These are phyloP conservation scores for Cylindrotheca fusiformis DNA, from an alignment of 108 stramenopile species.

Conservation along the genomic window DNA sequence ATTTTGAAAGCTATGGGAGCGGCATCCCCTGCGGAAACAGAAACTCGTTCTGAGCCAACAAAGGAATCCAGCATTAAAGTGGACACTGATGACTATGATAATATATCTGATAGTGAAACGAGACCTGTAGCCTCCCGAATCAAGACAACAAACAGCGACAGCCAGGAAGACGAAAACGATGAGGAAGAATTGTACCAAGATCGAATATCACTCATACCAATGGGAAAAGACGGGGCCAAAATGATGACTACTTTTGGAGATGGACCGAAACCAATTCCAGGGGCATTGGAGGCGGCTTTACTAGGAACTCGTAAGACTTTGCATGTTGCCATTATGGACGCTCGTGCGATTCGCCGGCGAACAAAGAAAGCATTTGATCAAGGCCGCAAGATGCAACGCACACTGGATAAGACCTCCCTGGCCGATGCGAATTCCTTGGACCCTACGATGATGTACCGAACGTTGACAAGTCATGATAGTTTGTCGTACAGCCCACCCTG, in stretches of 20 bases:
- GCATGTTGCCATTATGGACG: conserved; percentile 72
- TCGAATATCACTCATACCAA: conserved; percentile 42
- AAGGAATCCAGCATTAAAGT: conserved; percentile 22
- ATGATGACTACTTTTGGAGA: conserved; percentile 86
- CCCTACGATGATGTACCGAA: conserved; percentile 51
- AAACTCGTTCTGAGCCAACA: conserved; percentile 25
- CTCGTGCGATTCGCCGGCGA: conserved; percentile 59
- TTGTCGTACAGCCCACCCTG: conserved; percentile 41
- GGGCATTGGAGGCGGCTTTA: conserved; percentile 48
- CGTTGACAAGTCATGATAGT: conserved; percentile 36
- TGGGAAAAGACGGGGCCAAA: conserved; percentile 63
- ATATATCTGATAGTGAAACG: background rate
- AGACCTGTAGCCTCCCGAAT: background rate
- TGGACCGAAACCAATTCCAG: conserved; percentile 53
- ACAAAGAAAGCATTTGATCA: conserved; percentile 22
- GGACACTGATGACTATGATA: conserved; percentile 37
- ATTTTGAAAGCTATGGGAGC: conserved; percentile 22
- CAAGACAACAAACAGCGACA: background rate
- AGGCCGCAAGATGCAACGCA: conserved; percentile 11
- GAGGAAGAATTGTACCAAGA: conserved; percentile 10
- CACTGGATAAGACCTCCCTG: background rate
- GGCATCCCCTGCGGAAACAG: background rate
- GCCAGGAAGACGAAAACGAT: conserved; percentile 13
- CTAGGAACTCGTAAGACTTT: conserved; percentile 54
- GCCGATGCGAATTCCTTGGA: conserved; percentile 23